Percentiles rank a stretch among this genome's conserved stretches.
phyloP scores from a whole-genome alignment of 2,329 filamentous ascomycete species.

The Alternaria angustiovoidea region DNA sequence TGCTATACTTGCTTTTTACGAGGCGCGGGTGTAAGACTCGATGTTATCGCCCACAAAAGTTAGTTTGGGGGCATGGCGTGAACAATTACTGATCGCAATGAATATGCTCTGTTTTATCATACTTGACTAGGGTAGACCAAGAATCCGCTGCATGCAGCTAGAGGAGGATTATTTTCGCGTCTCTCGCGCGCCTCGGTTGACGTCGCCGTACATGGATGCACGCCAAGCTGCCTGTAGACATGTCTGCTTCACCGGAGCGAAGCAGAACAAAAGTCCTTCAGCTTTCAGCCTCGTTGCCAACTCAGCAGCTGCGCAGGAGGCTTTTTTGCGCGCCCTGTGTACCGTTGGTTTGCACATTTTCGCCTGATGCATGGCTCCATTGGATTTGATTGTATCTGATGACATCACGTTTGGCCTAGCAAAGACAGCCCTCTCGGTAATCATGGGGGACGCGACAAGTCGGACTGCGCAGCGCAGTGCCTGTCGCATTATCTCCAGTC shows the following conservation, averaged over 20 bases:
- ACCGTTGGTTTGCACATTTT: not conserved
- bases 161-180: conserved; percentile 8
- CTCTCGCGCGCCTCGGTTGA: conserved; percentile 15
- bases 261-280: conserved; percentile 7
- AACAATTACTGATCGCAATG: not conserved
- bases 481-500: not conserved
- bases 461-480: not conserved
- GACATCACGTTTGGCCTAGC: conserved; percentile 18
- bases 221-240: conserved; percentile 13
- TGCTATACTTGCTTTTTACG: not conserved
- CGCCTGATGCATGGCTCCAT: conserved; percentile 1
- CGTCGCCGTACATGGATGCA: conserved; percentile 14
- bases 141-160: conserved; percentile 1
- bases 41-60: not conserved
- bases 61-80: not conserved
- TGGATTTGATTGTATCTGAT: conserved; percentile 12
- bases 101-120: not conserved
- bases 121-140: not conserved
- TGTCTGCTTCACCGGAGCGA: conserved; percentile 24
- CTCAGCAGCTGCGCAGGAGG: conserved; percentile 9
- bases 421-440: conserved; percentile 26
- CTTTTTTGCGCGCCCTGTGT: not conserved
- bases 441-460: conserved; percentile 13
- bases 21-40: not conserved
- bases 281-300: conserved; percentile 15